These are phyloP conservation scores for Paratinospora sagittata DNA, from an alignment of 164 flowering plant species.

Conservation along the genomic window DNA sequence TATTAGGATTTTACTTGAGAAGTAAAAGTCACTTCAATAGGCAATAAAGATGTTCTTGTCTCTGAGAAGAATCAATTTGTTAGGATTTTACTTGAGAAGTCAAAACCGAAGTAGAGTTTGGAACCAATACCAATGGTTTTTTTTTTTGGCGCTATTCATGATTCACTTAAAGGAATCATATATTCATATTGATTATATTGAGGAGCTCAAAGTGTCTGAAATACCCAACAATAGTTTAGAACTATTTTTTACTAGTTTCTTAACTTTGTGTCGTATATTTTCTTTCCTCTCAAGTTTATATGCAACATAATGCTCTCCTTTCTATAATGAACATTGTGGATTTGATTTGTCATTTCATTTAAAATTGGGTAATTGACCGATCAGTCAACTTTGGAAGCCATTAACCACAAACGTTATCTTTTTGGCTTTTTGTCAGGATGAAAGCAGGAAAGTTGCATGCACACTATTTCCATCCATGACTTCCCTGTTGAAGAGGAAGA, in stretches of 20 bases:
- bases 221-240: background rate
- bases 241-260: background rate
- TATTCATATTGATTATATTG: background rate
- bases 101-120: background rate
- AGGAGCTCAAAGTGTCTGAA: background rate
- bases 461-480: constrained; percentile 66
- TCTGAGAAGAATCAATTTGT: background rate
- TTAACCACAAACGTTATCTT: background rate
- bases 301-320: background rate
- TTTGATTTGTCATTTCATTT: background rate
- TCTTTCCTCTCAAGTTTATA: background rate
- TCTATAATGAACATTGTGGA: background rate
- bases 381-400: too few relatives aligned
- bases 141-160: background rate
- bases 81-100: background rate
- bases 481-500: constrained; percentile 61
- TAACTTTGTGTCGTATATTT: background rate
- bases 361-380: background rate
- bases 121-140: background rate
- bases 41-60: too few relatives aligned
- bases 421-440: constrained; percentile 43
- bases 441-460: constrained; percentile 72
- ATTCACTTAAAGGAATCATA: background rate
- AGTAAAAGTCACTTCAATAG: too few relatives aligned
- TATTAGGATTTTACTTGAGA: too few relatives aligned